Percentiles rank a stretch among this genome's conserved stretches.
phyloP scores from a whole-genome alignment of 2,329 filamentous ascomycete genomes.

The Fusarium bulbicola region DNA sequence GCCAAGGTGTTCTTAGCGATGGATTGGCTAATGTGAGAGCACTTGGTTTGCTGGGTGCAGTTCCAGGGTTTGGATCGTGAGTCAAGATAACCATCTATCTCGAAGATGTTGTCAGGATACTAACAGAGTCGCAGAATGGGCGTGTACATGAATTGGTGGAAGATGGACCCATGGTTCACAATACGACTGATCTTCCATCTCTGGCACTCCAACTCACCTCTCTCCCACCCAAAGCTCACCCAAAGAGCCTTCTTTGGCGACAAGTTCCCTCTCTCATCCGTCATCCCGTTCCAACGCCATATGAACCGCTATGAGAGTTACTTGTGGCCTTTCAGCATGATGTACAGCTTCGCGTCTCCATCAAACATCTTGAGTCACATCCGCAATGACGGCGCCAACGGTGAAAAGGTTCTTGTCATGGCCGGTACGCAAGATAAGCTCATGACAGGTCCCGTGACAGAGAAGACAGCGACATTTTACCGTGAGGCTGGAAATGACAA shows the following conservation, averaged over 20 bases:
- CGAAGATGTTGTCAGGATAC: not conserved
- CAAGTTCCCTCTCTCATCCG: conserved; percentile 50
- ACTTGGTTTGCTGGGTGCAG: conserved; percentile 56
- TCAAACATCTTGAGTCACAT: conserved; percentile 52
- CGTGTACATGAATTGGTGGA: conserved; percentile 58
- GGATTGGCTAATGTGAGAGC: conserved; percentile 52
- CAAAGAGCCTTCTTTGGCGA: conserved; percentile 61
- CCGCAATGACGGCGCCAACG: conserved; percentile 26
- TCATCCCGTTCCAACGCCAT: conserved; percentile 53
- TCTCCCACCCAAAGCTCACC: conserved; percentile 60
- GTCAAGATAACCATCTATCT: not conserved
- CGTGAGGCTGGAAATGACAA: conserved; percentile 14
- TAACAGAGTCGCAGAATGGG: conserved; percentile 48
- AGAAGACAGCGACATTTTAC: conserved; percentile 49
- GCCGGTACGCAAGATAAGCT: conserved; percentile 53
- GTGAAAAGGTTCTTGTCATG: conserved; percentile 50
- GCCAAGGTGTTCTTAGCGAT: conserved; percentile 58
- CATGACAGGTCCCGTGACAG: conserved; percentile 50
- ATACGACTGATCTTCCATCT: conserved; percentile 57
- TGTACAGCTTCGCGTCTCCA: conserved; percentile 54
- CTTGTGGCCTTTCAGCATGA: conserved; percentile 60
- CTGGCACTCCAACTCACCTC: conserved; percentile 60
- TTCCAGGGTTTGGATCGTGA: conserved; percentile 54
- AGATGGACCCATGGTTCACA: conserved; percentile 58
- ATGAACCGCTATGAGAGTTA: conserved; percentile 62